Percentiles rank a stretch among this genome's conserved stretches.
Conservation (phyloP, 768 basidiomycete species). For the Termitomyces sp. region DNA sequence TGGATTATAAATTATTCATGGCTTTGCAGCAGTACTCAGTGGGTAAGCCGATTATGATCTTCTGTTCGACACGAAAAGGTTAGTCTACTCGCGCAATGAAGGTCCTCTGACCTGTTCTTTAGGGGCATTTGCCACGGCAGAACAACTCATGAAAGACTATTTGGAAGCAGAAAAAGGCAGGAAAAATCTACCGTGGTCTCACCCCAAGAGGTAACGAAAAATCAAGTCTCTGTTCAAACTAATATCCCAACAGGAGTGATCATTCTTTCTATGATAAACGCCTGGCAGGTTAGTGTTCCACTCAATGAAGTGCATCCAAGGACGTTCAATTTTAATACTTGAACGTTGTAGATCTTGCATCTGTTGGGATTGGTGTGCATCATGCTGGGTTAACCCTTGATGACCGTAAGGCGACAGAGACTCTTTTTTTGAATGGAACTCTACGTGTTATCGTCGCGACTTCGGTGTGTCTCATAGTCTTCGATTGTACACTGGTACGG, state of each 20-base stretch:
- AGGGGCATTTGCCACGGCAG: conserved; percentile 67
- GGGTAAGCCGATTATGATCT: conserved; percentile 84
- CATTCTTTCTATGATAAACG: conserved; percentile 62
- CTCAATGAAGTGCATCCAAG: not conserved
- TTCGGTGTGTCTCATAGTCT: conserved; percentile 47
- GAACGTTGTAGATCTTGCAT: conserved; percentile 47
- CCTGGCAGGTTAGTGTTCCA: conserved; percentile 43
- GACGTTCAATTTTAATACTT: not conserved
- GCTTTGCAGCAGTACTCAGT: conserved; percentile 67
- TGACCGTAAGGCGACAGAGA: conserved; percentile 72
- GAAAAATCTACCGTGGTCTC: conserved; percentile 61
- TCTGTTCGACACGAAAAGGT: conserved; percentile 88
- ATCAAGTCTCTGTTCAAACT: not conserved
- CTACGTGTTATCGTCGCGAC: conserved; percentile 75
- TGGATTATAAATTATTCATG: conserved; percentile 70
- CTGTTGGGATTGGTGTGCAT: conserved; percentile 79
- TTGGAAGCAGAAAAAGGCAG: conserved; percentile 44
- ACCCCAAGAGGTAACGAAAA: conserved; percentile 41
- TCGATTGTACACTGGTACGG: not conserved
- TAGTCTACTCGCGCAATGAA: not conserved
- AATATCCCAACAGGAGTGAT: conserved; percentile 36
- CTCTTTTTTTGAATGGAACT: conserved; percentile 57
- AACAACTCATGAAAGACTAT: conserved; percentile 71
- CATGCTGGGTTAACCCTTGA: conserved; percentile 79
- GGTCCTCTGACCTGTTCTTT: not conserved